Evolutionary conservation across 805 yeast species (phyloP).

Genomic region (Saccharomycopsis fibuligera): DNA sequence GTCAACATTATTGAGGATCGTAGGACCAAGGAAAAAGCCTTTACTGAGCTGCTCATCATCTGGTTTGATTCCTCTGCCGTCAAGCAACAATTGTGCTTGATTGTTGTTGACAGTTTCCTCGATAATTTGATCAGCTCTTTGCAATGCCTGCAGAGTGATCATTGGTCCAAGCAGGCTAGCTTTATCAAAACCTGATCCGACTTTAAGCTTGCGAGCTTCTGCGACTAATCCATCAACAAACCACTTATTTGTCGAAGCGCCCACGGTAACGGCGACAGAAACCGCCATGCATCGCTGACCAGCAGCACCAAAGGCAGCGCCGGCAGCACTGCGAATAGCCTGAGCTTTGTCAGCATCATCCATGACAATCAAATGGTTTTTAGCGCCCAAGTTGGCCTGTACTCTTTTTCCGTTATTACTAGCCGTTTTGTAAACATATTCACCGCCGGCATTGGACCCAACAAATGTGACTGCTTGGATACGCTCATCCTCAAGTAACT

Average conservation of each 20-base stretch:
- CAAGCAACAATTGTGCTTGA: slow-evolving; percentile 57
- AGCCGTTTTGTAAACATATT: slow-evolving; percentile 62
- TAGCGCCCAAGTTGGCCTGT: slow-evolving; percentile 74
- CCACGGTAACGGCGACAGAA: slow-evolving; percentile 67
- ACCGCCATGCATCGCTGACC: slow-evolving; percentile 83
- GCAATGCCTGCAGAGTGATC: slow-evolving; percentile 52
- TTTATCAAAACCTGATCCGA: slow-evolving; percentile 60
- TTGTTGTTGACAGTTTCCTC: slow-evolving; percentile 42
- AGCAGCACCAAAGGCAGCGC: slow-evolving; percentile 80
- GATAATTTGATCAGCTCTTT: slow-evolving; percentile 50
- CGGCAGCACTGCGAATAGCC: slow-evolving; percentile 58
- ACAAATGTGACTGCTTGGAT: slow-evolving; percentile 74
- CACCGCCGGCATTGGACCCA: slow-evolving; percentile 74
- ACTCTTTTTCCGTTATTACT: slow-evolving; percentile 66
- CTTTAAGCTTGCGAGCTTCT: slow-evolving; percentile 50
- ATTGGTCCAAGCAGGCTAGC: slow-evolving; percentile 69
- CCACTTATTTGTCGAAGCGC: slow-evolving; percentile 47
- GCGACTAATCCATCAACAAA: slow-evolving; percentile 45
- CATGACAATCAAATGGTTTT: slow-evolving; percentile 66
- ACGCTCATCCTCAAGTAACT: slow-evolving; percentile 63
- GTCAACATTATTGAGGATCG: slow-evolving; percentile 53
- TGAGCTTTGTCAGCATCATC: slow-evolving; percentile 67
- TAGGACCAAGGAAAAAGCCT: slow-evolving; percentile 72
- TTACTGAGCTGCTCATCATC: slow-evolving; percentile 35
- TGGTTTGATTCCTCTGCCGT: slow-evolving; percentile 47